These are phyloP conservation scores for Ascochyta fabae DNA, from an alignment of 2,329 filamentous ascomycete genomes.

Conservation along the genomic window DNA sequence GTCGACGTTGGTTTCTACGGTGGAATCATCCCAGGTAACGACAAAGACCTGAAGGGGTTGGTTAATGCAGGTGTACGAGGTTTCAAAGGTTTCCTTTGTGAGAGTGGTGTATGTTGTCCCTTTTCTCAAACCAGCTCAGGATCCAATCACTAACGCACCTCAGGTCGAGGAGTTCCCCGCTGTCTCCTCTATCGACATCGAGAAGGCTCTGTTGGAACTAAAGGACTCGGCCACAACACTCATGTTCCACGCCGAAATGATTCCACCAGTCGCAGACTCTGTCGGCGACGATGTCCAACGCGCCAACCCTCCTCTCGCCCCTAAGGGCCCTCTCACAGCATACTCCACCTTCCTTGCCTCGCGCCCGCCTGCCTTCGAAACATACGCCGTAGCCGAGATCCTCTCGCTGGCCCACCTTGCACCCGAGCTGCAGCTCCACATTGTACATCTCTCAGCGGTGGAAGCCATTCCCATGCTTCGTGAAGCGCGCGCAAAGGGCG, in stretches of 20 bases:
- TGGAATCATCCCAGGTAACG: slow-evolving; percentile 90
- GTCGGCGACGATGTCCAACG: slow-evolving; percentile 78
- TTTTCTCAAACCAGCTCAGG: no score
- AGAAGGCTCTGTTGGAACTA: slow-evolving; percentile 79
- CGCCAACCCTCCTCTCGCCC: slow-evolving; percentile 72
- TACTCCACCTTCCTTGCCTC: slow-evolving; percentile 94
- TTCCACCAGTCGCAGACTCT: slow-evolving; percentile 81
- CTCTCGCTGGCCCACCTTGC: slow-evolving; percentile 80
- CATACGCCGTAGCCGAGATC: slow-evolving; percentile 86
- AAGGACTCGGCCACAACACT: slow-evolving; percentile 84
- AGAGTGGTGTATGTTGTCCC: slow-evolving; percentile 77
- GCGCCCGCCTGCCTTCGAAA: slow-evolving; percentile 87
- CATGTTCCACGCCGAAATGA: slow-evolving; percentile 99
- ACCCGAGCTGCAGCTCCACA: slow-evolving; percentile 84
- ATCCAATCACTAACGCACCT: not conserved
- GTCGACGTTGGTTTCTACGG: slow-evolving; percentile 99
- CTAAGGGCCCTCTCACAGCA: slow-evolving; percentile 72
- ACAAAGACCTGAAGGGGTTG: slow-evolving; percentile 76
- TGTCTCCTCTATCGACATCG: slow-evolving; percentile 79
- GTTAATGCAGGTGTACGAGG: slow-evolving; percentile 87
- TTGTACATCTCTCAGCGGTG: slow-evolving; percentile 90
- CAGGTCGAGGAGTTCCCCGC: slow-evolving; percentile 96
- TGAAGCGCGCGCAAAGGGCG: slow-evolving; percentile 71
- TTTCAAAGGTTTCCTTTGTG: slow-evolving; percentile 97
- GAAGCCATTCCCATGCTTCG: slow-evolving; percentile 84